phyloP scores from a whole-genome alignment of 495 filamentous ascomycete genomes.

The Annulohypoxylon bovei region DNA sequence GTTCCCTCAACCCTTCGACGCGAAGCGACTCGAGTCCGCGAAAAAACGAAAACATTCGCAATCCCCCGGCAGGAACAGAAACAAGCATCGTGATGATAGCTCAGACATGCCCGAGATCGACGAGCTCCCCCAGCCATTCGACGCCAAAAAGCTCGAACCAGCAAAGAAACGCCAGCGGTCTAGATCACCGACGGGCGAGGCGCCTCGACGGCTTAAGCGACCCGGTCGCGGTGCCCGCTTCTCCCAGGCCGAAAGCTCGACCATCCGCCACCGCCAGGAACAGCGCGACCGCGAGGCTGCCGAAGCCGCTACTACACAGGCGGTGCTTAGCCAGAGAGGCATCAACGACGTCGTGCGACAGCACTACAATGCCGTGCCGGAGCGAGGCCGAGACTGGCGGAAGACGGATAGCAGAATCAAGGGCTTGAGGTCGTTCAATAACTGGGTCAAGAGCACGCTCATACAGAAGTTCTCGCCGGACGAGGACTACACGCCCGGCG shows the following conservation, averaged over 20 bases:
- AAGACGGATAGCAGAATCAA: slow-evolving; percentile 93
- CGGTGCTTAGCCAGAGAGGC: slow-evolving; percentile 55
- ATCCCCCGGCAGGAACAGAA: slow-evolving; percentile 22
- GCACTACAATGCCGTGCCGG: slow-evolving; percentile 96
- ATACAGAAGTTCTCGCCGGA: slow-evolving; percentile 96
- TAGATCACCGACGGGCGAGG: slow-evolving; percentile 52
- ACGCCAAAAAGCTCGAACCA: slow-evolving; percentile 63
- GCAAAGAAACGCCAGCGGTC: slow-evolving; percentile 62
- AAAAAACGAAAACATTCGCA: slow-evolving; percentile 46
- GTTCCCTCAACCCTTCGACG: slow-evolving; percentile 53
- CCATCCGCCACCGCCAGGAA: slow-evolving; percentile 71
- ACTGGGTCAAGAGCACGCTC: slow-evolving; percentile 96
- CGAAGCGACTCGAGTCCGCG: slow-evolving; percentile 52
- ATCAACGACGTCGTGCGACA: slow-evolving; percentile 87
- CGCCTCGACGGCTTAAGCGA: slow-evolving; percentile 80
- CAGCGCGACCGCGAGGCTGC: slow-evolving; percentile 70
- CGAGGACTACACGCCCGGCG: slow-evolving; percentile 68
- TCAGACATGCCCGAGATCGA: slow-evolving; percentile 42
- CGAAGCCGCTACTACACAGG: slow-evolving; percentile 58
- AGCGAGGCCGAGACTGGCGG: slow-evolving; percentile 92
- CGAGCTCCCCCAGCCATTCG: slow-evolving; percentile 64
- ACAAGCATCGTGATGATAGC: slow-evolving; percentile 27
- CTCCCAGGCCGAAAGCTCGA: slow-evolving; percentile 72
- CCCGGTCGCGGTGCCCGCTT: slow-evolving; percentile 86
- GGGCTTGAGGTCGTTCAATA: slow-evolving; percentile 93